Percentiles rank a stretch among this genome's conserved stretches.
Conservation (phyloP, 352 stramenopile genomes). For the Blastocystis sp. region DNA sequence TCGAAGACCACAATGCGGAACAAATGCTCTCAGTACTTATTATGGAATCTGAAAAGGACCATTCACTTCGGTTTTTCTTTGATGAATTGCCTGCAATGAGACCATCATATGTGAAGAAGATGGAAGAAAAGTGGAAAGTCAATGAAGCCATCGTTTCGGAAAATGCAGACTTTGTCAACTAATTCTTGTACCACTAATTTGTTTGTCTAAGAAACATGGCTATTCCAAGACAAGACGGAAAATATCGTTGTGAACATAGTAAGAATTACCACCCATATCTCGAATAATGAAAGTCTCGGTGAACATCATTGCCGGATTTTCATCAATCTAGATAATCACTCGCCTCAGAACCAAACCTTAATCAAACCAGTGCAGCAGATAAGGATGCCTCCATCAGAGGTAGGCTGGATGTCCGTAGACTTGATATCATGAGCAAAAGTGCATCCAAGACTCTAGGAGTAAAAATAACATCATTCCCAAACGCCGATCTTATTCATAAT, state of each 20-base stretch:
- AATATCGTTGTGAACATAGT: conserved; percentile 60
- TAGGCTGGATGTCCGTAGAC: conserved; percentile 37
- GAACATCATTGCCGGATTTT: conserved; percentile 33
- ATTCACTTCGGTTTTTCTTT: neutral
- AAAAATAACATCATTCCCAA: neutral
- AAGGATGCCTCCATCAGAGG: neutral
- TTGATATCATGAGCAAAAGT: conserved; percentile 30
- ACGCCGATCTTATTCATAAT: conserved; percentile 56
- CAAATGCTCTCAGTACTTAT: neutral
- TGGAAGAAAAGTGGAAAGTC: neutral
- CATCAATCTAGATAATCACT: conserved; percentile 30
- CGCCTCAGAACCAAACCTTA: neutral
- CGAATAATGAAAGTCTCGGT: conserved; percentile 51
- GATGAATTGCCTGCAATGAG: neutral
- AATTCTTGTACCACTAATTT: neutral
- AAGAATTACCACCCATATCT: neutral
- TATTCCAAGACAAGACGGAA: conserved; percentile 55
- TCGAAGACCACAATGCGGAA: neutral
- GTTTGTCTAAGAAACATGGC: neutral
- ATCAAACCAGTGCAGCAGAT: conserved; percentile 32
- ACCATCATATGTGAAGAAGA: neutral
- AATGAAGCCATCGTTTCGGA: neutral
- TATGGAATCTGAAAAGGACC: neutral
- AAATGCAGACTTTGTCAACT: neutral
- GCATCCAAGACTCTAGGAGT: neutral